Evolutionary conservation across 1,139 yeast genomes (phyloP).

Genomic region (Yamadazyma membranifaciens): DNA sequence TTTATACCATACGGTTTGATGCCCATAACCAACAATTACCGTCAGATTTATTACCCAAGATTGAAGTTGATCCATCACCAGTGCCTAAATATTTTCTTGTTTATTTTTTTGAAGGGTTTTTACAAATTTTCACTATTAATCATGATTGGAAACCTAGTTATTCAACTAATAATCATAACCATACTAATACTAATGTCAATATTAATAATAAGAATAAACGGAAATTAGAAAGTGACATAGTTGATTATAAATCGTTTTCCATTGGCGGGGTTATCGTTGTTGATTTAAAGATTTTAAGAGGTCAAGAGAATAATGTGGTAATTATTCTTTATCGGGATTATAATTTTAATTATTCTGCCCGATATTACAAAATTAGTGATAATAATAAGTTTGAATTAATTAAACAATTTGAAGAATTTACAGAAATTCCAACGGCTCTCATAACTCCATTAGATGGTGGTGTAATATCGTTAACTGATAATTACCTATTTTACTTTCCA

Average conservation of each 20-base stretch:
- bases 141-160: slow-evolving; percentile 10
- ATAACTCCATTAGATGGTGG: slow-evolving; percentile 30
- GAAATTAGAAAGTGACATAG: slow-evolving; percentile 11
- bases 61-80: slow-evolving; percentile 18
- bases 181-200: too few species aligned
- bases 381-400: slow-evolving; percentile 14
- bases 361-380: slow-evolving; percentile 23
- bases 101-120: slow-evolving; percentile 29
- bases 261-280: slow-evolving; percentile 32
- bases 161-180: too few species aligned
- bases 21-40: slow-evolving; percentile 28
- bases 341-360: slow-evolving; percentile 29
- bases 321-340: slow-evolving; percentile 39
- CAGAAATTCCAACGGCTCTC: slow-evolving; percentile 30
- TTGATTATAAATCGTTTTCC: slow-evolving; percentile 16
- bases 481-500: slow-evolving; percentile 34
- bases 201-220: slow-evolving; percentile 12
- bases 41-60: slow-evolving; percentile 23
- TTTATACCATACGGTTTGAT: slow-evolving; percentile 17
- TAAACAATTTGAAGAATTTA: slow-evolving; percentile 34
- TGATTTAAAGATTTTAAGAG: slow-evolving; percentile 17
- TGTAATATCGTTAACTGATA: slow-evolving; percentile 27
- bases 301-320: slow-evolving; percentile 13
- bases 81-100: slow-evolving; percentile 21
- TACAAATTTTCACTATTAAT: slow-evolving; percentile 23